Evolutionary conservation across 345 rosid species (phyloP).

Genomic region (Rhodamnia argentea): DNA sequence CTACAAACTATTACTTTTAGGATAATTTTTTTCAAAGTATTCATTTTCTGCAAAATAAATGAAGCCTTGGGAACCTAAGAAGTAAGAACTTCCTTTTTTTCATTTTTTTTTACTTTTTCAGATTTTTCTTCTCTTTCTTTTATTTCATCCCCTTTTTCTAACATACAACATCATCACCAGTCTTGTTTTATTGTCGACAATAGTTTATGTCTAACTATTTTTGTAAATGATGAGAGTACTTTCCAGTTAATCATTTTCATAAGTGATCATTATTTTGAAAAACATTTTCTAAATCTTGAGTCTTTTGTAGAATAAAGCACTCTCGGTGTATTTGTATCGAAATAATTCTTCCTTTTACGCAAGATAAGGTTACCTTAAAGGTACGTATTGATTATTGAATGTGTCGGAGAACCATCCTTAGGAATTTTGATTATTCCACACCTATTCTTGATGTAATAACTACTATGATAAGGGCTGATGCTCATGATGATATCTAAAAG

Average conservation of each 20-base stretch:
- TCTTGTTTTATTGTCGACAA: not conserved
- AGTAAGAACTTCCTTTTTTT: not conserved
- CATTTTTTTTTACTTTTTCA: not conserved
- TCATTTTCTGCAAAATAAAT: too few species aligned
- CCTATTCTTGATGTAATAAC: too few species aligned
- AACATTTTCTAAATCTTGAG: not conserved
- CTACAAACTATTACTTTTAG: too few species aligned
- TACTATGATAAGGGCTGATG: too few species aligned
- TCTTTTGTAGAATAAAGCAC: too few species aligned
- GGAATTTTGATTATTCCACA: too few species aligned
- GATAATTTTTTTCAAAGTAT: too few species aligned
- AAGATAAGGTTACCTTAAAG: not conserved
- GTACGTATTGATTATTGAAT: too few species aligned
- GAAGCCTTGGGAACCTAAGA: not conserved
- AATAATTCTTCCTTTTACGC: not conserved
- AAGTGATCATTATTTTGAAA: not conserved
- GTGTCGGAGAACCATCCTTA: too few species aligned
- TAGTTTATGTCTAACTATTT: not conserved
- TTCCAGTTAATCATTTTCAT: not conserved
- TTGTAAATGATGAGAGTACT: not conserved
- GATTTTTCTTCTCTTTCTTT: not conserved
- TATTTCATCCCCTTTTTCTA: not conserved
- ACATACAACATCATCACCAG: not conserved
- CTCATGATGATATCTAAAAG: too few species aligned
- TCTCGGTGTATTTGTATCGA: not conserved